Conservation (phyloP, 2,329 filamentous ascomycete genomes). For the Myriosclerotinia curreyana region DNA sequence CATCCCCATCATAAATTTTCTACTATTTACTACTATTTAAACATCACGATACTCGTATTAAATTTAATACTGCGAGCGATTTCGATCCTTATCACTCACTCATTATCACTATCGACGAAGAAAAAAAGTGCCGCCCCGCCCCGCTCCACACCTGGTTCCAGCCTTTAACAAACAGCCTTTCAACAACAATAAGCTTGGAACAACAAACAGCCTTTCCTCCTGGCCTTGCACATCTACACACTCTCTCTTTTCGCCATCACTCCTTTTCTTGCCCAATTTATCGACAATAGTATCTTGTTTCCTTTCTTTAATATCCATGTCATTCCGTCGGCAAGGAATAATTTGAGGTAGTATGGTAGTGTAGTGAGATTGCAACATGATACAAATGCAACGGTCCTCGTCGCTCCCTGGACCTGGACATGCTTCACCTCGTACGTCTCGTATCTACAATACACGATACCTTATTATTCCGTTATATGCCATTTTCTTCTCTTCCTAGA, state of each 20-base stretch:
- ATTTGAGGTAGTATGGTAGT: slow-evolving; percentile 10
- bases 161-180: slow-evolving; percentile 22
- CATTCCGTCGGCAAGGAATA: slow-evolving; percentile 1
- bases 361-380: slow-evolving; percentile 39
- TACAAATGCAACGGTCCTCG: slow-evolving; percentile 40
- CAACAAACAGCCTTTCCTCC: slow-evolving; percentile 21
- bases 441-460: slow-evolving; percentile 10
- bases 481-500: not conserved
- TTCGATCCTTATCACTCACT: not conserved
- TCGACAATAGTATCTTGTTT: not conserved
- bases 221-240: not conserved
- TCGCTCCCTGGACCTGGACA: slow-evolving; percentile 40
- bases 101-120: not conserved
- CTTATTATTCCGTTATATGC: not conserved
- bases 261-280: slow-evolving; percentile 5
- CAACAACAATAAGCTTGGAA: not conserved
- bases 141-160: slow-evolving; percentile 12
- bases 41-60: too few species aligned
- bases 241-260: slow-evolving; percentile 6
- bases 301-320: slow-evolving; percentile 1
- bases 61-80: too few species aligned
- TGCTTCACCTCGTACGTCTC: slow-evolving; percentile 40
- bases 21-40: too few species aligned
- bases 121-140: slow-evolving; percentile 8
- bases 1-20: too few species aligned